These are phyloP conservation scores for Plasmodium billcollinsi DNA, from an alignment of 169 alveolate species.

Conservation along the genomic window DNA sequence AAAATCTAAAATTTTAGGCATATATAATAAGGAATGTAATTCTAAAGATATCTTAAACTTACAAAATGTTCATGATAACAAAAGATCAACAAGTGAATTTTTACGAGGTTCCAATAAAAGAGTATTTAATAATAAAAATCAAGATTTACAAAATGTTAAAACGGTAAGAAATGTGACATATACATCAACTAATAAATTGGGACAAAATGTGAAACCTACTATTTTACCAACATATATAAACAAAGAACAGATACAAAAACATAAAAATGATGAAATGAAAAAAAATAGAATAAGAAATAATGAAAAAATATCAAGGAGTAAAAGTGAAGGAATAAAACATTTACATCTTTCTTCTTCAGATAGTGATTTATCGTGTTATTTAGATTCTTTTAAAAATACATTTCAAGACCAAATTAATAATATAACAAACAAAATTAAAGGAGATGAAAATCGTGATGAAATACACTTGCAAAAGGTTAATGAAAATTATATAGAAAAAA, in stretches of 20 bases:
- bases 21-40: not conserved
- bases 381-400: not conserved
- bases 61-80: slow-evolving; percentile 2
- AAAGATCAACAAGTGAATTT: slow-evolving; percentile 41
- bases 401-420: not conserved
- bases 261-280: not conserved
- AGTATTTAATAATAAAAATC: not conserved
- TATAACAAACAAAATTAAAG: not conserved
- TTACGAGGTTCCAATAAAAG: not conserved
- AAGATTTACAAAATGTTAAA: slow-evolving; percentile 1
- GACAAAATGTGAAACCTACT: not conserved
- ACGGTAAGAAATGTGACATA: not conserved
- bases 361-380: slow-evolving; percentile 7
- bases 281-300: not conserved
- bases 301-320: slow-evolving; percentile 21
- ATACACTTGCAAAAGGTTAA: not conserved
- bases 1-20: not conserved
- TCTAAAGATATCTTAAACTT: not conserved
- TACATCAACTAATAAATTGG: not conserved
- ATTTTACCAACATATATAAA: not conserved
- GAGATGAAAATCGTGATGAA: not conserved
- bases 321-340: slow-evolving; percentile 18
- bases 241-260: not conserved
- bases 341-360: not conserved
- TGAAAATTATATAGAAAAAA: not conserved